Percentiles rank a stretch among this genome's conserved stretches.
Conservation (phyloP, 2,329 filamentous ascomycete species). For the Pezizomycotina sp. region DNA sequence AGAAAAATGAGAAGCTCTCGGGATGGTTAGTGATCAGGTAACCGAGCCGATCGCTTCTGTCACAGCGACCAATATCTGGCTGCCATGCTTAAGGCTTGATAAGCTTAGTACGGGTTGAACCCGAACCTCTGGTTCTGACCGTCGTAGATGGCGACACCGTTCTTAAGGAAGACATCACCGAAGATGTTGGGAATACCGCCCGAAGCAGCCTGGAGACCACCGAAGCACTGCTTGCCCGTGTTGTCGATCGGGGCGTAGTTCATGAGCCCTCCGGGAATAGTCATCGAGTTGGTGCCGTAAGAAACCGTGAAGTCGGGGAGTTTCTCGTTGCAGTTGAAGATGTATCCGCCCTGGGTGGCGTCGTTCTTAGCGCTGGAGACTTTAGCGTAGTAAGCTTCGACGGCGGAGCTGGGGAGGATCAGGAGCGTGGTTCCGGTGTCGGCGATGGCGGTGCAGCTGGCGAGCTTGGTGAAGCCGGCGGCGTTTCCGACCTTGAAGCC, state of each 20-base stretch:
- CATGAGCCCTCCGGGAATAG: constrained; percentile 30
- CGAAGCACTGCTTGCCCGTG: constrained; percentile 27
- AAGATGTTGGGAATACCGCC: constrained; percentile 34
- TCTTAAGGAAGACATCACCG: constrained; percentile 74
- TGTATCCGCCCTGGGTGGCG: constrained; percentile 28
- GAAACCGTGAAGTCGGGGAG: constrained; percentile 30
- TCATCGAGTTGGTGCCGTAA: constrained; percentile 27
- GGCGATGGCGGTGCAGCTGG: constrained; percentile 27
- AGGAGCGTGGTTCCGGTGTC: constrained; percentile 34
- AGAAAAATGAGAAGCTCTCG: no score
- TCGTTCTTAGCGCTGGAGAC: constrained; percentile 30
- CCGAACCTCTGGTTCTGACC: constrained; percentile 50
- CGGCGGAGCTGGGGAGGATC: constrained; percentile 28
- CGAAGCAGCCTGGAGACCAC: constrained; percentile 29
- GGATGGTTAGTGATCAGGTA: no score
- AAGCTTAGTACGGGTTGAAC: no score
- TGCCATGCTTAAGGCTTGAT: no score
- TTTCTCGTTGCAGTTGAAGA: constrained; percentile 28
- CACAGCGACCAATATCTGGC: no score
- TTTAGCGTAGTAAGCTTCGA: constrained; percentile 30
- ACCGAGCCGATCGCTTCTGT: no score
- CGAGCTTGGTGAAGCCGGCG: no score
- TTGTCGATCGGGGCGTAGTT: constrained; percentile 27
- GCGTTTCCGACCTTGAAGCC: constrained; percentile 17
- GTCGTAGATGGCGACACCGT: constrained; percentile 80